A percentile compares a stretch with the other conserved stretches of the same genome.
These are phyloP conservation scores for Boehmeria nivea DNA, from an alignment of 306 rosid species.

Conservation along the genomic window DNA sequence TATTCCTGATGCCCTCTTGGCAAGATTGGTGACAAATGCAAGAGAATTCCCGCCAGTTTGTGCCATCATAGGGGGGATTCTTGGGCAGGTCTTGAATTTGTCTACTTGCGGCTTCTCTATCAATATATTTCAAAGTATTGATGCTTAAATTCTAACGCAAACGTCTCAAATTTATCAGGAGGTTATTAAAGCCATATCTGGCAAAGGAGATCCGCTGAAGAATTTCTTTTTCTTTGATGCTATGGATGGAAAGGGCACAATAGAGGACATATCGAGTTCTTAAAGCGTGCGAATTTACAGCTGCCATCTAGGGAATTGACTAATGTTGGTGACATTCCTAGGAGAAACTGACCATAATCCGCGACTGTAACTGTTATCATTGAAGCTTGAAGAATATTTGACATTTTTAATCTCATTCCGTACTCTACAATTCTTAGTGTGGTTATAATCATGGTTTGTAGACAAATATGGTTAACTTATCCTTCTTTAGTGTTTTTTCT, in stretches of 20 bases:
- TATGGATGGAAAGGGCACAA: slow-evolving; percentile 77
- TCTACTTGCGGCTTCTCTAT: slow-evolving; percentile 1
- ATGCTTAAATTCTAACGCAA: slow-evolving; percentile 5
- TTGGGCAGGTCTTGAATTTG: slow-evolving; percentile 69
- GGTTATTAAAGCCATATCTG: slow-evolving; percentile 92
- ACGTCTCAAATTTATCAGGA: slow-evolving; percentile 42
- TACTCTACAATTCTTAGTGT: no score
- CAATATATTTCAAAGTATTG: no score
- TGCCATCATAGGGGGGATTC: slow-evolving; percentile 86
- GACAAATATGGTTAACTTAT: no score
- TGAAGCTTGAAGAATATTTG: no score
- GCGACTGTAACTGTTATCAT: no score
- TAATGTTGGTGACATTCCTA: slow-evolving; percentile 2
- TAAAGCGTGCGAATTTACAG: slow-evolving; percentile 9
- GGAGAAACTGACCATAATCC: slow-evolving; percentile 20
- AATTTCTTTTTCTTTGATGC: slow-evolving; percentile 83
- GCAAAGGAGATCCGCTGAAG: slow-evolving; percentile 78
- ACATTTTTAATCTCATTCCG: no score
- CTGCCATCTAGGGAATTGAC: slow-evolving; percentile 1
- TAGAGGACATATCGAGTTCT: slow-evolving; percentile 59
- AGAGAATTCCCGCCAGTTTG: slow-evolving; percentile 95
- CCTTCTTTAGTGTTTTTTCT: not conserved
- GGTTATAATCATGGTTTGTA: no score
- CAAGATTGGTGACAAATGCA: slow-evolving; percentile 54
- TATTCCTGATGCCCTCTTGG: slow-evolving; percentile 61